These are phyloP conservation scores for Leccinum angustisporum DNA, from an alignment of 1,284 basidiomycete species.

Conservation along the genomic window DNA sequence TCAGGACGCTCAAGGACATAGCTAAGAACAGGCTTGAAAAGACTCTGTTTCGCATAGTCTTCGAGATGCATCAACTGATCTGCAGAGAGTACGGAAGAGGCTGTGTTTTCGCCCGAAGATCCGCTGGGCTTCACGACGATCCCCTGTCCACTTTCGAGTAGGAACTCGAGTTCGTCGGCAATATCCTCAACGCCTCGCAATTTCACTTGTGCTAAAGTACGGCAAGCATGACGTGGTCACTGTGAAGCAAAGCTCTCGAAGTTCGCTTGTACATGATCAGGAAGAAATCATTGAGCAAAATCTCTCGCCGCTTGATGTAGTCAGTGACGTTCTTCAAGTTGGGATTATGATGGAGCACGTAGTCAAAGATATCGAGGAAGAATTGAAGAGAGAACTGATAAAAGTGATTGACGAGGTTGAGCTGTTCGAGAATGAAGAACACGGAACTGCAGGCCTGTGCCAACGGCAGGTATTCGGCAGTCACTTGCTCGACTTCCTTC, in stretches of 20 bases:
- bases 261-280: conserved; percentile 87
- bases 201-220: conserved; percentile 88
- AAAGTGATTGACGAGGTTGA: conserved; percentile 94
- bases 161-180: conserved; percentile 83
- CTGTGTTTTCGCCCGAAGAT: conserved; percentile 38
- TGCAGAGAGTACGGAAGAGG: conserved; percentile 50
- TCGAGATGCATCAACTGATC: conserved; percentile 74
- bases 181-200: conserved; percentile 79
- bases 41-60: conserved; percentile 62
- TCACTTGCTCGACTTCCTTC: conserved; percentile 95
- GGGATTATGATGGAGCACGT: conserved; percentile 89
- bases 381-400: conserved; percentile 98
- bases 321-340: conserved; percentile 82
- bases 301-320: conserved; percentile 71
- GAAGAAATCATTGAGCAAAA: conserved; percentile 92
- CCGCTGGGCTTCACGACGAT: conserved; percentile 44
- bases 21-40: conserved; percentile 77
- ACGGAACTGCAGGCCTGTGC: conserved; percentile 96
- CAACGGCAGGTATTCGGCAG: conserved; percentile 90
- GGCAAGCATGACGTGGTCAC: conserved; percentile 90
- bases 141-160: conserved; percentile 84
- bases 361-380: conserved; percentile 99
- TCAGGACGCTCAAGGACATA: conserved; percentile 66
- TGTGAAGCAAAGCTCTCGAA: conserved; percentile 87
- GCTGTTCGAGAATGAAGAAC: conserved; percentile 96